Evolutionary conservation across 2,329 filamentous ascomycete genomes (phyloP), one percentile per base, ranked within the genome.

Genomic region (Aspergillus sp.): DNA sequence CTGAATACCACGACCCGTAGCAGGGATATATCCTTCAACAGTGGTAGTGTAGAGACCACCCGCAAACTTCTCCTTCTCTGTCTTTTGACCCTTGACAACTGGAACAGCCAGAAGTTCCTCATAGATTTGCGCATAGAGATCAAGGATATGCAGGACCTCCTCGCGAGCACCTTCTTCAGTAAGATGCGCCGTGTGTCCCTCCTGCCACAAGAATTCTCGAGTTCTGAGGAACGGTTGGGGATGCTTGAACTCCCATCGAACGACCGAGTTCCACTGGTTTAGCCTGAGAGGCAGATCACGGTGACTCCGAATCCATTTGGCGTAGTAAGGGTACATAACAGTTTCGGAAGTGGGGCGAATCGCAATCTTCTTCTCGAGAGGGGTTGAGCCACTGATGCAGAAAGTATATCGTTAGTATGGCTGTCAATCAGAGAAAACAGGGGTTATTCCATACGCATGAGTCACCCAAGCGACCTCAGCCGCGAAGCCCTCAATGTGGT

Each of bases 231-330:
- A 98, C 40, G 86, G 86, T 73, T 88, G 86, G 35, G 87, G 85
- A 75, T 96, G 91, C 82, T 98, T 98, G 73, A 96, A 96, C 78
- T 98, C 95, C 95, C 95, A 98, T 68, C 93, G 87, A 49, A 97
- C 89, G 25, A 91, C 88, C 14, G 89, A 96, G 83, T 97, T 97
- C 95, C 95, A 99, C 77, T 99, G 95, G 81, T 98, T 98, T 65
- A 98, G 83, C 71, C 91, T 89, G 66, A 98, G 83, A 62, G 95
- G 96, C 58, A 99, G 87, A 72, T 99, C 95, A 70, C 96, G 87
- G 79, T 99, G 93, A 73, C 89, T 93, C 75, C 93, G 89, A 76
- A 99, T 98, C 91, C 95, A 96, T 79, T 96, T 95, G 65, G 91
- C 85, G 76, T 96, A 97, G 83, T 96, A 96, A 61, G 90, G 90